A percentile compares a stretch with the other conserved stretches of the same genome.
These are phyloP conservation scores for Rhamnella rubrinervis DNA, from an alignment of 331 rosid species.

Conservation along the genomic window DNA sequence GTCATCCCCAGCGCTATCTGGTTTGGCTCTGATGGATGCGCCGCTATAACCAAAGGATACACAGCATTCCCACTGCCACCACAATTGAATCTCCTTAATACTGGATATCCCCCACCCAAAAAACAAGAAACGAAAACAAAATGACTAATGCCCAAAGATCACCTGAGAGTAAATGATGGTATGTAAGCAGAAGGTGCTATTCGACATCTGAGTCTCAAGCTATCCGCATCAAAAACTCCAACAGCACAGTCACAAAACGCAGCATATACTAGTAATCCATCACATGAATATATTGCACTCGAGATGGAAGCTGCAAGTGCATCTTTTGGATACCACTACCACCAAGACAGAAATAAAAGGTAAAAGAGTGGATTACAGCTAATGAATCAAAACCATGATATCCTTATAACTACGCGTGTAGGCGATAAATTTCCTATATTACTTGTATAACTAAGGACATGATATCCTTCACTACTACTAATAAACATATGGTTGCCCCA, in stretches of 20 bases:
- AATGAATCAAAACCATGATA: too few species aligned
- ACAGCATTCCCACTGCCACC: slow-evolving; percentile 20
- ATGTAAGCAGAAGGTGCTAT: slow-evolving; percentile 41
- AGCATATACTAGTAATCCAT: slow-evolving; percentile 37
- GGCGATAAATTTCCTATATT: too few species aligned
- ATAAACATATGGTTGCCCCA: too few species aligned
- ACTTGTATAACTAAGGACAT: too few species aligned
- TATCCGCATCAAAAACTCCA: slow-evolving; percentile 42
- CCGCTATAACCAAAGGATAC: slow-evolving; percentile 42
- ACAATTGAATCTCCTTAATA: slow-evolving; percentile 2
- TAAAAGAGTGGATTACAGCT: neutral
- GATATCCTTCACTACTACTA: too few species aligned
- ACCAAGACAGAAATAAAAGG: neutral
- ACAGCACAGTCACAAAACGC: slow-evolving; percentile 42
- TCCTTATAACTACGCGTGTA: too few species aligned
- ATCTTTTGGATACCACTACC: slow-evolving; percentile 42
- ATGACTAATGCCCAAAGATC: neutral
- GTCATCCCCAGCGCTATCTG: slow-evolving; percentile 46
- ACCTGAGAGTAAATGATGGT: slow-evolving; percentile 38
- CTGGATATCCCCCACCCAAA: too few species aligned
- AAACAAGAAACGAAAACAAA: neutral
- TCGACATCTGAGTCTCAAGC: slow-evolving; percentile 43
- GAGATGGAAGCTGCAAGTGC: slow-evolving; percentile 36
- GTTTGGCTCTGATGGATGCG: slow-evolving; percentile 45
- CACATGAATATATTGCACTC: slow-evolving; percentile 48